These are phyloP conservation scores for Microcyclospora pomicola DNA, from an alignment of 2,329 filamentous ascomycete species.

Conservation along the genomic window DNA sequence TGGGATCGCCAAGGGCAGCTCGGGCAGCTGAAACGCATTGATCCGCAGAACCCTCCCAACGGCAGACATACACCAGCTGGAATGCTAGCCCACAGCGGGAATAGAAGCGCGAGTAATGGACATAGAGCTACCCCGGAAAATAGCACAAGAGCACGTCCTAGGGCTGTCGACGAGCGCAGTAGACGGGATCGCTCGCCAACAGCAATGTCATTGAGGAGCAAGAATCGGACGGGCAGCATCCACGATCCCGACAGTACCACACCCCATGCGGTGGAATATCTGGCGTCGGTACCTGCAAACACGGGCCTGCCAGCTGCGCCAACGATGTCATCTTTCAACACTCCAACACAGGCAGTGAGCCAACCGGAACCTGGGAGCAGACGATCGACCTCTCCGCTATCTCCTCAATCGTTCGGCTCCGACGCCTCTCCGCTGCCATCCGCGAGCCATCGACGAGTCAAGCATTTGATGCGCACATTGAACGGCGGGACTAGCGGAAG, in stretches of 20 bases:
- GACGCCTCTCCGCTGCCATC: slow-evolving; percentile 18
- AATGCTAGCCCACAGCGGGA: no score
- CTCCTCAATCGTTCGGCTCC: slow-evolving; percentile 15
- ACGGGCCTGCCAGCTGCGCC: slow-evolving; percentile 16
- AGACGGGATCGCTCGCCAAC: slow-evolving; percentile 29
- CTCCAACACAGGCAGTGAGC: slow-evolving; percentile 9
- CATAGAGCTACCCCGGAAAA: no score
- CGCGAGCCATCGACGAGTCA: slow-evolving; percentile 45
- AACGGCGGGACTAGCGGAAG: slow-evolving; percentile 70
- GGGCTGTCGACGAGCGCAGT: slow-evolving; percentile 35
- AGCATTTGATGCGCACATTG: slow-evolving; percentile 62
- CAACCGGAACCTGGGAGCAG: slow-evolving; percentile 9
- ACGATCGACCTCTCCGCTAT: slow-evolving; percentile 20
- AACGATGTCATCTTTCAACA: slow-evolving; percentile 18
- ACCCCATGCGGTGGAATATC: slow-evolving; percentile 21
- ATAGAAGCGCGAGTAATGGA: no score
- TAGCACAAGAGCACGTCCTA: slow-evolving; percentile 30
- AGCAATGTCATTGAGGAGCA: slow-evolving; percentile 32
- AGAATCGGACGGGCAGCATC: slow-evolving; percentile 57
- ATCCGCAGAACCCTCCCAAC: no score
- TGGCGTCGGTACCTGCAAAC: slow-evolving; percentile 18
- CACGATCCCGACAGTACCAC: slow-evolving; percentile 47
- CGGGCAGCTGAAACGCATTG: no score
- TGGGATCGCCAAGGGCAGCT: no score
- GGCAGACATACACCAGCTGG: no score